These are phyloP conservation scores for Serendipita sp. DNA, from an alignment of 768 basidiomycete species.

Conservation along the genomic window DNA sequence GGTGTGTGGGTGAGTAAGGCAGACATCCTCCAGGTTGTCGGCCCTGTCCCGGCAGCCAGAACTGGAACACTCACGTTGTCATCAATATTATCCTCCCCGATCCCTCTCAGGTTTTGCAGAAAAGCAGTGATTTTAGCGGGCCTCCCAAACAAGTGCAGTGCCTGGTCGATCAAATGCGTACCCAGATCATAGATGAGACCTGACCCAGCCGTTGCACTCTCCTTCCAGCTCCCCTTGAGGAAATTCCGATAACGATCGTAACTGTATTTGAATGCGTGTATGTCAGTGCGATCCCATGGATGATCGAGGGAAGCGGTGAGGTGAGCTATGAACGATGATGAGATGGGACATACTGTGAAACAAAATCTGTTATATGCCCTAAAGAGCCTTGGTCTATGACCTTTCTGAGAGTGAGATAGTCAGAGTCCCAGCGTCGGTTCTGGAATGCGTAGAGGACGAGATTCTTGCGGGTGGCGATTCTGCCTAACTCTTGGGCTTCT, in stretches of 20 bases:
- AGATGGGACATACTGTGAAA: neutral
- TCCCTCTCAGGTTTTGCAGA: constrained; percentile 48
- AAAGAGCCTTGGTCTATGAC: constrained; percentile 25
- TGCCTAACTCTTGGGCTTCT: constrained; percentile 45
- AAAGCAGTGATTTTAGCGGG: constrained; percentile 55
- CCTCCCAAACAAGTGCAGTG: constrained; percentile 57
- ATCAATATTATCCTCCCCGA: constrained; percentile 48
- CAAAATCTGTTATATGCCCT: neutral
- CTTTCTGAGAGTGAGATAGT: constrained; percentile 50
- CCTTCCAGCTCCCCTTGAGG: constrained; percentile 68
- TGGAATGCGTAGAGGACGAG: constrained; percentile 58
- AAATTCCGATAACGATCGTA: constrained; percentile 59
- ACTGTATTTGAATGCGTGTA: constrained; percentile 24
- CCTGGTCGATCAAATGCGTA: constrained; percentile 67
- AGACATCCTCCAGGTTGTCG: no score
- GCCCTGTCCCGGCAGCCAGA: neutral
- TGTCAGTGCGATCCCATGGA: neutral
- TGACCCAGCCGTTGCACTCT: constrained; percentile 42
- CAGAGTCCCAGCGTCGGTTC: constrained; percentile 66
- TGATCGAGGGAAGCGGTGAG: neutral
- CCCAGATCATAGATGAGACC: constrained; percentile 68
- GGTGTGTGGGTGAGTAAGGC: neutral
- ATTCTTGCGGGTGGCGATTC: constrained; percentile 42
- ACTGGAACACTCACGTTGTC: constrained; percentile 34
- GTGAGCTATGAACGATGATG: neutral